Base-by-base conservation (phyloP, 306 rosid species). In the Cicer cuneatum region DNA sequence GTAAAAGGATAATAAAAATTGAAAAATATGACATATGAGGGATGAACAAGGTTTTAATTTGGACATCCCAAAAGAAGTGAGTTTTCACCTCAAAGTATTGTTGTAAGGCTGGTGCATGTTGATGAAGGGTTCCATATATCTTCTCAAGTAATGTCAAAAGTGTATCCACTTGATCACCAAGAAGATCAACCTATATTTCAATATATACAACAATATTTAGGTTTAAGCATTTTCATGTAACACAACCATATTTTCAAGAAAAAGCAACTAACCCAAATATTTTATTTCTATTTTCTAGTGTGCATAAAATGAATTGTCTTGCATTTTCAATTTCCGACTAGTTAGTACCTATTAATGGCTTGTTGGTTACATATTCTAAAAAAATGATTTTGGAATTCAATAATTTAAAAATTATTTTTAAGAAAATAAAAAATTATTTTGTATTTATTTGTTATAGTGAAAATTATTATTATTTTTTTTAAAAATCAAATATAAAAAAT, bases 91-190 rank as follows among this genome's bases (percentile, higher is more conserved):
- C 85, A 70, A 75, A 78, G 84, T 86, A 45, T 29, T 85, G 89
- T 71, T 86, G 84, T 86, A 92, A 83, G 59, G 72, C 82, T 19
- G 93, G 93, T 73, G 95, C 89, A 74, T 82, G 67, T 35, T 74
- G 85, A 81, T 72, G 71, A 75, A 92, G 83, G 18, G 76, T 82
- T 14, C 43, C 46, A 84, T 90, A 82, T 81, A 85, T 78, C 77
- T 85, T 92, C 85, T 88, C 86, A 80, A 91, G 88, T 46, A 94
- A 82, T 48, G 78, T 74, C 45, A 81, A 43, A 65, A 92, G 90
- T 16, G 78, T 70, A 53, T 94, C 96, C 82, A 92, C 99, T 86
- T 92, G 97, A 86, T 94, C 97, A 67, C 93, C 99, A 29, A 92
- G 85, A 84, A 92, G 83, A 87, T 94, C 99, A 64, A 94, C 97